Evolutionary conservation across 192 early-diverging fungal species (phyloP), one percentile per base, ranked within the genome.

Genomic region (Linnemannia hyalina): DNA sequence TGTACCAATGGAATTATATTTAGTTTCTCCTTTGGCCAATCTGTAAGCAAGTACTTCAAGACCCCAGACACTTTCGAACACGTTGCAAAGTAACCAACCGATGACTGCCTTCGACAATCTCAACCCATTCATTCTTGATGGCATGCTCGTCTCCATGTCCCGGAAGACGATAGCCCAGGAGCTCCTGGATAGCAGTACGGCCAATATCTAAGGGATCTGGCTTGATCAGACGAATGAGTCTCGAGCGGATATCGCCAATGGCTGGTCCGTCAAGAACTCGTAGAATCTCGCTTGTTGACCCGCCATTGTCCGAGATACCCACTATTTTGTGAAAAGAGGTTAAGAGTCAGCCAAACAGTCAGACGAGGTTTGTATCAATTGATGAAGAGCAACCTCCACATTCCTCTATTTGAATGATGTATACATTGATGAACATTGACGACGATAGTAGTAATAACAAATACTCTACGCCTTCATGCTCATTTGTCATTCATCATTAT

Each of bases 291-390:
- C 90, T 91, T 42, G 90, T 91, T 15, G 91, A 90, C 13, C 92
- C 91, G 78, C 94, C 95, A 79, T 96, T 94, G 76, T 96, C 95
- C 18, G 90, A 91, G n/a, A 96, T 91, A 52, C 94, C 94, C 73
- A 96, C 84, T 86, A 73, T 16, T 26, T 36, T 15, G 10, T 26
- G 20, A 13, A 57, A 29, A 65, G 52, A 29, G n/a, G 35, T 65
- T 65, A 4, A 32, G 60, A 65, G 60, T 65, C 60, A 65, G 60
- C 29, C 0, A 65, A 60, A 32, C 60, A 65, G 26, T 32, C 9
- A 15, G 13, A 65, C 1, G n/a, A 52, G 49, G 16, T 52, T 52
- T 52, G 49, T 18, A 52, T 52, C 49, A 46, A 46, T 46, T 46
- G 18, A 22, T 18, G 18, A 52, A 18, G n/a, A 26, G 55, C 7